A percentile compares a stretch with the other conserved stretches of the same genome.
Evolutionary conservation across 1,139 yeast species (phyloP).

Genomic region (Kodamaea sp.): DNA sequence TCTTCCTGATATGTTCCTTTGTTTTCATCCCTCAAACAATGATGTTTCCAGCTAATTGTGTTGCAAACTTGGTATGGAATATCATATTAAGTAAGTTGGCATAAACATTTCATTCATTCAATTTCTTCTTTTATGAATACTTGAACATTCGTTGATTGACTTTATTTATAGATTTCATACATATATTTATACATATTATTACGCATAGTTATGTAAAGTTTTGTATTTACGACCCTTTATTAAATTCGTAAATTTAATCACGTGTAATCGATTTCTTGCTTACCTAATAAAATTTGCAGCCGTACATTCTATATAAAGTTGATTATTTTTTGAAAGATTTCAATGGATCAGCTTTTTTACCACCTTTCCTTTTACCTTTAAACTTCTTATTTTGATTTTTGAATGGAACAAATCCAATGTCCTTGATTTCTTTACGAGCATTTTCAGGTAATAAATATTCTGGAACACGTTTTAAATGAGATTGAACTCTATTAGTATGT

Average conservation of each 20-base stretch:
- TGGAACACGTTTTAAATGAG: constrained; percentile 88
- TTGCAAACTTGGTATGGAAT: constrained; percentile 56
- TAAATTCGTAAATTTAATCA: too few relatives aligned
- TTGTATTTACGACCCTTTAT: neutral
- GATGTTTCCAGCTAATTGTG: constrained; percentile 57
- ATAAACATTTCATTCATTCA: constrained; percentile 1
- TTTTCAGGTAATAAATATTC: constrained; percentile 83
- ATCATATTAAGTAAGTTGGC: constrained; percentile 41
- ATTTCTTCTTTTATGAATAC: neutral
- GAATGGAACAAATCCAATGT: constrained; percentile 76
- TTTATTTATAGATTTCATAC: neutral
- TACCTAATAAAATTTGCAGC: neutral
- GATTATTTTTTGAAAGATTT: constrained; percentile 39
- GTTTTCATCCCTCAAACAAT: constrained; percentile 43
- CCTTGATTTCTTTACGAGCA: constrained; percentile 58
- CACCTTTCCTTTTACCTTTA: constrained; percentile 34
- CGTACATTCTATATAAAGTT: constrained; percentile 7
- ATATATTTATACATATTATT: neutral
- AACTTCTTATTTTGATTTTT: constrained; percentile 46
- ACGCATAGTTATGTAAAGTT: neutral
- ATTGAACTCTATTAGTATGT: constrained; percentile 78
- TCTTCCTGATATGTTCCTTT: constrained; percentile 50
- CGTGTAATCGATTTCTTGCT: neutral
- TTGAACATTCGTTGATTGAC: neutral
- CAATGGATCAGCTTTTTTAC: constrained; percentile 62